Evolutionary conservation across 768 basidiomycete species (phyloP).

Genomic region (Lactifluus subvellereus): DNA sequence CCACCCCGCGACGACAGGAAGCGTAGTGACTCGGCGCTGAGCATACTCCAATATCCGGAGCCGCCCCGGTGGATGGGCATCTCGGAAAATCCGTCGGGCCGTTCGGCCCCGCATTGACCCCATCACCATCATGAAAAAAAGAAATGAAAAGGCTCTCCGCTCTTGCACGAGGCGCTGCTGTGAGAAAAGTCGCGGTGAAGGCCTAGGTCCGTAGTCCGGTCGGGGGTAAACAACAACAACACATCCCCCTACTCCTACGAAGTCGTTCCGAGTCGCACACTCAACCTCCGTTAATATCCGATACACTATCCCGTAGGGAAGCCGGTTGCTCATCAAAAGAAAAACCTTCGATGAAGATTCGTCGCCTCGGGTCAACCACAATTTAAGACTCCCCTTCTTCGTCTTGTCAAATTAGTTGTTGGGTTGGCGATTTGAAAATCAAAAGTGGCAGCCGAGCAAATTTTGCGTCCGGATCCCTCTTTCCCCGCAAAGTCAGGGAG

Average conservation of each 20-base stretch:
- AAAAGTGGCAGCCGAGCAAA: neutral
- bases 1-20: too few relatives aligned
- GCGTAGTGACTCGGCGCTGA: too few relatives aligned
- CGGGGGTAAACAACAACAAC: neutral
- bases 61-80: neutral
- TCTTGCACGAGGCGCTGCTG: conserved; percentile 4
- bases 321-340: neutral
- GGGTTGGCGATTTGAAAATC: neutral
- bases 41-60: too few relatives aligned
- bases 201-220: neutral
- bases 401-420: neutral
- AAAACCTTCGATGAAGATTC: neutral
- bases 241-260: neutral
- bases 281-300: neutral
- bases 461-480: conserved; percentile 4
- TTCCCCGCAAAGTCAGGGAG: neutral
- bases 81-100: conserved; percentile 7
- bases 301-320: neutral
- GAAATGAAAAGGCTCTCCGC: neutral
- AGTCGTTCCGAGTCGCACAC: neutral
- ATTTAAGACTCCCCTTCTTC: neutral
- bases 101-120: conserved; percentile 6
- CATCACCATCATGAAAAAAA: conserved; percentile 15
- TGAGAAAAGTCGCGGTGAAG: neutral
- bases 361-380: neutral